These are phyloP conservation scores for Colletotrichum noveboracense DNA, from an alignment of 2,329 filamentous ascomycete genomes.

Conservation along the genomic window DNA sequence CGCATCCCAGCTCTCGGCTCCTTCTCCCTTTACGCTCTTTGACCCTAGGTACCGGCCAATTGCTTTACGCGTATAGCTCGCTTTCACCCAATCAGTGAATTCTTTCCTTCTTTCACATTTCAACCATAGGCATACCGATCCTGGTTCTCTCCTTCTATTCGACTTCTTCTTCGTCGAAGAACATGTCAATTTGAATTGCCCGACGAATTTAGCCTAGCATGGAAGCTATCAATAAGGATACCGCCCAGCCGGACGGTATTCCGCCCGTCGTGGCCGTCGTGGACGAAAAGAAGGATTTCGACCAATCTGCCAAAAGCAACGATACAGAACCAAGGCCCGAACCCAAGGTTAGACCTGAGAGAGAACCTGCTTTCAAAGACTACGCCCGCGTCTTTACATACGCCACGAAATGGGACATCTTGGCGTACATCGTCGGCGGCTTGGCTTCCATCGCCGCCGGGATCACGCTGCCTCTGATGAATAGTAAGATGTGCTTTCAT, in stretches of 20 bases:
- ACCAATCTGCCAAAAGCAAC: conserved; percentile 3
- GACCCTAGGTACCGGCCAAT: background rate
- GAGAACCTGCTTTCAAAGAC: conserved; percentile 50
- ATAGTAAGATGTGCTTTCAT: conserved; percentile 43
- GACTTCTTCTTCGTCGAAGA: background rate
- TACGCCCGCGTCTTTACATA: conserved; percentile 59
- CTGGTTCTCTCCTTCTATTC: background rate
- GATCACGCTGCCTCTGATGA: conserved; percentile 63
- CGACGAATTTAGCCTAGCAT: background rate
- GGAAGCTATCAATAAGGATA: background rate
- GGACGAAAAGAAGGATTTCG: background rate
- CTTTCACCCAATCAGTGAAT: background rate
- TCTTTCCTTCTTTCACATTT: background rate
- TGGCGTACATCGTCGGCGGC: conserved; percentile 50
- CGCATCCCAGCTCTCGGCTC: background rate
- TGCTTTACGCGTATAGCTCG: background rate
- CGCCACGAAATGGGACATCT: conserved; percentile 56
- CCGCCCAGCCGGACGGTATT: background rate
- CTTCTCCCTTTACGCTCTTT: background rate
- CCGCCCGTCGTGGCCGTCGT: background rate
- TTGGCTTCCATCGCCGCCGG: conserved; percentile 58
- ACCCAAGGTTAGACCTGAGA: conserved; percentile 44
- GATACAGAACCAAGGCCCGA: conserved; percentile 33
- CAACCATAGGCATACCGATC: background rate
- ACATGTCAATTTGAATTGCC: background rate